Conservation (phyloP, 179 eudicot genomes). For the Gypsophila paniculata region DNA sequence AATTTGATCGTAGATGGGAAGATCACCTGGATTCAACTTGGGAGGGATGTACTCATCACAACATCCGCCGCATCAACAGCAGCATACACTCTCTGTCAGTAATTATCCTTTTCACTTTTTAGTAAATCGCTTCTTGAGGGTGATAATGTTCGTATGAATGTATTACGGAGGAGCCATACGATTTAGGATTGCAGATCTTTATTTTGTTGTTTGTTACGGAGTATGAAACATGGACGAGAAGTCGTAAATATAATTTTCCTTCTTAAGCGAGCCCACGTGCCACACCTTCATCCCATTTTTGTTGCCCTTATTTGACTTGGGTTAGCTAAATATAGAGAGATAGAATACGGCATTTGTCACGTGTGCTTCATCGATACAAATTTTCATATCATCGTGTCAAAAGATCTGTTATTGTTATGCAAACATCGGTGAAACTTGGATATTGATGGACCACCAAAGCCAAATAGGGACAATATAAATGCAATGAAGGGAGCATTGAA, state of each 20-base stretch:
- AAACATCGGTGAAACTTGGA: no score
- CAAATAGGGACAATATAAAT: not conserved
- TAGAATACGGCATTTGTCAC: no score
- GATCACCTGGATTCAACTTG: slow-evolving; percentile 82
- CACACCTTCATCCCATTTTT: not conserved
- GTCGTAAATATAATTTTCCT: slow-evolving; percentile 2
- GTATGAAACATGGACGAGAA: slow-evolving; percentile 1
- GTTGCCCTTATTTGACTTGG: not conserved
- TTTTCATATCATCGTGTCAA: not conserved
- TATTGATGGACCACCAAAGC: not conserved
- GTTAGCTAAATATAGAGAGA: not conserved
- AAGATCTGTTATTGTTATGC: not conserved
- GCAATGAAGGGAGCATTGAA: no score
- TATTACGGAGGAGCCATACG: not conserved
- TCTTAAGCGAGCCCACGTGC: not conserved
- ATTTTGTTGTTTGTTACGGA: not conserved
- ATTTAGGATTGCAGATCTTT: not conserved
- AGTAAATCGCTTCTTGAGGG: slow-evolving; percentile 30
- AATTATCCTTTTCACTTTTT: slow-evolving; percentile 42
- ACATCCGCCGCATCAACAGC: slow-evolving; percentile 53
- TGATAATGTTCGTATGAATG: not conserved
- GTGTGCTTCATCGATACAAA: not conserved
- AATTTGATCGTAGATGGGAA: slow-evolving; percentile 58
- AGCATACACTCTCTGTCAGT: slow-evolving; percentile 66
- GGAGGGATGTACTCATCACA: slow-evolving; percentile 79